phyloP scores from a whole-genome alignment of 140 eudicot genomes.

The Flaveria floridana region DNA sequence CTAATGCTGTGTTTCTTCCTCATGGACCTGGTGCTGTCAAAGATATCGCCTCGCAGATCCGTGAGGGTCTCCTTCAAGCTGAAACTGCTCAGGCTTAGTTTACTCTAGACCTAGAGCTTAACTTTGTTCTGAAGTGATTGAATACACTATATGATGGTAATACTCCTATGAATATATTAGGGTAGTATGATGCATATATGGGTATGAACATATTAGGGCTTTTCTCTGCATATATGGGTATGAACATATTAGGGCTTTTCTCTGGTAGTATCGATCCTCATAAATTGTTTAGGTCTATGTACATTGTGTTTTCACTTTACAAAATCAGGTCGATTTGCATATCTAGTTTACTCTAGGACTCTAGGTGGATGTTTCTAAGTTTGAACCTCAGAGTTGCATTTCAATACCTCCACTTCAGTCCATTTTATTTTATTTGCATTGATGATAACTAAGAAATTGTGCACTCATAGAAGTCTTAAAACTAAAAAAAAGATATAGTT shows the following conservation, averaged over 20 bases:
- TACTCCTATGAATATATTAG: conserved; percentile 1
- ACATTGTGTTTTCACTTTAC: neutral
- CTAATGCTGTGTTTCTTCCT: conserved; percentile 77
- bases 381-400: neutral
- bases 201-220: neutral
- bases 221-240: neutral
- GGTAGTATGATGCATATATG: neutral
- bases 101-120: neutral
- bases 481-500: no score
- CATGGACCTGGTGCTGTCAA: conserved; percentile 84
- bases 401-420: neutral
- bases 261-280: neutral
- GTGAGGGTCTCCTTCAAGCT: conserved; percentile 76
- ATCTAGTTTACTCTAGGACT: neutral
- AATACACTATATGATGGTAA: neutral
- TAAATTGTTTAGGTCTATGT: neutral
- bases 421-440: neutral
- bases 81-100: neutral
- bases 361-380: neutral
- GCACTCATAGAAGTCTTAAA: neutral
- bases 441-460: neutral
- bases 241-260: neutral
- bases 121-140: neutral
- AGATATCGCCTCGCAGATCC: conserved; percentile 77
- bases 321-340: neutral